Evolutionary conservation across 352 stramenopile genomes (phyloP), one percentile per base, ranked within the genome.

Genomic region (Globisporangium heterothallicum): DNA sequence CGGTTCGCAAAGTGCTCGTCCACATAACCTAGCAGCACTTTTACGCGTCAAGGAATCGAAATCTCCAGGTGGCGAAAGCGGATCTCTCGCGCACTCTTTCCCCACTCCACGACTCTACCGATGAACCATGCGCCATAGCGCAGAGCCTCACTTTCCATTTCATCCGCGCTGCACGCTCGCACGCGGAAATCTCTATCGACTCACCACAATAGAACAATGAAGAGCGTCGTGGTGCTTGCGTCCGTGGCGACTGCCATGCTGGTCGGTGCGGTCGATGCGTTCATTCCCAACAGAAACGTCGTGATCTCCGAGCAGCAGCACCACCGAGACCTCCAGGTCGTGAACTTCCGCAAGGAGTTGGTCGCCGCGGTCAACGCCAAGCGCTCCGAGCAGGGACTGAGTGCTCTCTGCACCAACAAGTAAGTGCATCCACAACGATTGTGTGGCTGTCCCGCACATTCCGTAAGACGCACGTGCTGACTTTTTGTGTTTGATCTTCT

Each of bases 311-410:
- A 43, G 5, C 32, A 22, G 24, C 36, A 52, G 26, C 14, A 14
- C 4, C 29, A 19, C 26, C 63, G 63, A 13, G 50, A 18, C 16
- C 47, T 72, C 30, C 69, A 74, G 53, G 68, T 58, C 18, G 48
- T 78, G 22, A 72, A 70, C 60, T 81, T 81, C 47, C 71, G 71
- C 25, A 36, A 62, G 48, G 65, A 81, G 38, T 21, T 81, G 26
- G 43, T 74, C 27, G 41, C 61, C 18, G 49, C 53, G 2, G 60
- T 82, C 29, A 82, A 82, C 53, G 51, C 48, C 5, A 69, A 60
- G 24, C 72, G 72, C 30, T 52, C 68, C 32, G 51, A 63, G 4
- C 51, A 70, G 27, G 61, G 60, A 7, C 58, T 82, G 30, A n/a
- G 59, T 4, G 30, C 47, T 8, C 50, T 77, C 53, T 82, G 72